These are phyloP conservation scores for Fusarium nanum DNA, from an alignment of 2,329 filamentous ascomycete species.

Conservation along the genomic window DNA sequence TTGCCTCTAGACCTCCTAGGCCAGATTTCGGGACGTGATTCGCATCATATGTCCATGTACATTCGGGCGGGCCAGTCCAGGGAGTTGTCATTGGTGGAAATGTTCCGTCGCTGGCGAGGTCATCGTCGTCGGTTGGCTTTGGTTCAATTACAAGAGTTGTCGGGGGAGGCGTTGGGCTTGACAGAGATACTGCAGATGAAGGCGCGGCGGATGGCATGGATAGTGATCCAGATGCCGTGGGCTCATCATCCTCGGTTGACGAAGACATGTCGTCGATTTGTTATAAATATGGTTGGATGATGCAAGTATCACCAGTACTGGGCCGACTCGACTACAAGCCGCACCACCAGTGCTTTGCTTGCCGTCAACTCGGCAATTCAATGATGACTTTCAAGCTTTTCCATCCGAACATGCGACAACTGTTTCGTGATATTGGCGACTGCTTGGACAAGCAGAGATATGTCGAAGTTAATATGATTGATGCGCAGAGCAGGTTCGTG, in stretches of 20 bases:
- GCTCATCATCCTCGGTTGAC: constrained; percentile 34
- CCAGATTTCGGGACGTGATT: constrained; percentile 42
- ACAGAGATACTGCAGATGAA: constrained; percentile 29
- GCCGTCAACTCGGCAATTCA: constrained; percentile 42
- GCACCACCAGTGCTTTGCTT: constrained; percentile 32
- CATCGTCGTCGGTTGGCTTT: constrained; percentile 36
- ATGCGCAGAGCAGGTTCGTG: constrained; percentile 7
- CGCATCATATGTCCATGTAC: constrained; percentile 55
- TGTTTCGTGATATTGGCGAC: constrained; percentile 7
- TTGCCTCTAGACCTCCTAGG: constrained; percentile 50
- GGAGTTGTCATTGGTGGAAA: constrained; percentile 54
- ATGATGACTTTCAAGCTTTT: constrained; percentile 34
- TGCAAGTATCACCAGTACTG: constrained; percentile 16
- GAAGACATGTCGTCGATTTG: constrained; percentile 30
- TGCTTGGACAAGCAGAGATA: constrained; percentile 4
- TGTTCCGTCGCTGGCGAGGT: constrained; percentile 36
- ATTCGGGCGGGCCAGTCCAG: constrained; percentile 52
- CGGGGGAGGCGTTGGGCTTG: constrained; percentile 30
- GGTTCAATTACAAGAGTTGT: constrained; percentile 26
- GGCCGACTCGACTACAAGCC: constrained; percentile 36
- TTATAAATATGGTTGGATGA: constrained; percentile 12
- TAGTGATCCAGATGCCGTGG: constrained; percentile 14
- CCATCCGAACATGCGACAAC: constrained; percentile 39
- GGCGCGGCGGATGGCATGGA: constrained; percentile 32
- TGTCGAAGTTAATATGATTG: neutral